phyloP scores from a whole-genome alignment of 2,329 filamentous ascomycete species.

The Monosporascus ibericus region DNA sequence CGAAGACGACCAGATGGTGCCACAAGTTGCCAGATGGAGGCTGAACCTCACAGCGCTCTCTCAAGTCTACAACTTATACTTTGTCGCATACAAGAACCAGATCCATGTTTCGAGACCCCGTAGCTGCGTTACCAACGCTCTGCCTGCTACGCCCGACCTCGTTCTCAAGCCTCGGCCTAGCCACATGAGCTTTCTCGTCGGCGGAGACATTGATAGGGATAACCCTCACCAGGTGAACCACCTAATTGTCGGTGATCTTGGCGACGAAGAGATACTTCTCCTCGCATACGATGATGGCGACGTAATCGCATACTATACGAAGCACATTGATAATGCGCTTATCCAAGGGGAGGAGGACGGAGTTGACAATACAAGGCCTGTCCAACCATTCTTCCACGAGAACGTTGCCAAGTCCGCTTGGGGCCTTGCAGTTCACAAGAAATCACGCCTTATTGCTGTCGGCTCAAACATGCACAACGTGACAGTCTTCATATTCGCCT shows the following conservation, averaged over 20 bases:
- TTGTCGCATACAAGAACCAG: constrained; percentile 49
- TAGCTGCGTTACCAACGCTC: constrained; percentile 38
- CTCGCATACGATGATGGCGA: constrained; percentile 70
- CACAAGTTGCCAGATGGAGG: constrained; percentile 32
- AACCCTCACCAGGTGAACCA: constrained; percentile 62
- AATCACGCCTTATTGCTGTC: constrained; percentile 80
- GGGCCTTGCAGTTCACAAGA: constrained; percentile 77
- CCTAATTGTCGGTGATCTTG: constrained; percentile 62
- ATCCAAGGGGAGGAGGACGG: constrained; percentile 18
- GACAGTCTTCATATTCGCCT: constrained; percentile 28
- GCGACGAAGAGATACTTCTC: constrained; percentile 62
- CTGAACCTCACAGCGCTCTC: constrained; percentile 55
- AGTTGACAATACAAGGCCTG: constrained; percentile 1
- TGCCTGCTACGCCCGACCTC: constrained; percentile 43
- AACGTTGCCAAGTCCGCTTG: constrained; percentile 78
- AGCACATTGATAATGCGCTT: constrained; percentile 33
- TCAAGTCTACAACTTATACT: constrained; percentile 56
- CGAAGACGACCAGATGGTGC: constrained; percentile 5
- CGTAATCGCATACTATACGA: constrained; percentile 63
- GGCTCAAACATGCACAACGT: constrained; percentile 60
- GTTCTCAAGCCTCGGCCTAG: constrained; percentile 41
- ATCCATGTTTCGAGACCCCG: constrained; percentile 52
- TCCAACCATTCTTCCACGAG: constrained; percentile 58
- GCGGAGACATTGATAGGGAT: constrained; percentile 46
- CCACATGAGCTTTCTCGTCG: constrained; percentile 31